Evolutionary conservation across 225 moss, liverwort and hornwort species (phyloP), one percentile per base, ranked within the genome.

Genomic region (Pseudisothecium myosuroides): DNA sequence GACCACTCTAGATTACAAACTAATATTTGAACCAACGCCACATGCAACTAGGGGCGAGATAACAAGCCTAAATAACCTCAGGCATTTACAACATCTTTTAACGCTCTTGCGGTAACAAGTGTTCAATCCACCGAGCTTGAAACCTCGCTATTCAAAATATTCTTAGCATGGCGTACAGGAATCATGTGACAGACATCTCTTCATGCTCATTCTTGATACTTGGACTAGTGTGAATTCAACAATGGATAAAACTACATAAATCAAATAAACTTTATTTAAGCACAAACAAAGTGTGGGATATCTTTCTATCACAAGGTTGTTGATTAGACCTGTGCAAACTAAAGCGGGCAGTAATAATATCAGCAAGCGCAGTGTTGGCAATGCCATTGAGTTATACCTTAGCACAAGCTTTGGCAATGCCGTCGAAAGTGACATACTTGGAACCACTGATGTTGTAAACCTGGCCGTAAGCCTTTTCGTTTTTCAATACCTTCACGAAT

Each of bases 401-500:
- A 23, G 99, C 99, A 89, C 95, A 95, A 36, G 99, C 99, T 93
- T 93, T 96, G 39, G 99, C 99, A 65, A 99, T 99, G 86, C 99
- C 99, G 91, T 99, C 99, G 74, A 99, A 99, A 34, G 99, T 99
- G 72, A 99, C 99, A 84, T 97, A 99, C 94, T 97, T 94, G 66
- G 96, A 93, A 73, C 97, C 99, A 88, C 97, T 97, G 90, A 99
- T 95, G 85, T 99, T 99, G 93, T 95, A 99, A 65, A 99, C 90
- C 91, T 99, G 95, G 58, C 91, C 85, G 78, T 95, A 96, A 28
- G 97, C 96, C 86, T 91, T 96, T 88, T 99, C 96, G 81, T 97
- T 94, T 74, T 91, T 96, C 88, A 99, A 88, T 37, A 95, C 95
- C 73, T 87, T 91, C 56, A 96, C 92, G 86, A 99, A 97, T 41